These are phyloP conservation scores for Fraxinus ornus DNA, from an alignment of 305 asterid species.

Conservation along the genomic window DNA sequence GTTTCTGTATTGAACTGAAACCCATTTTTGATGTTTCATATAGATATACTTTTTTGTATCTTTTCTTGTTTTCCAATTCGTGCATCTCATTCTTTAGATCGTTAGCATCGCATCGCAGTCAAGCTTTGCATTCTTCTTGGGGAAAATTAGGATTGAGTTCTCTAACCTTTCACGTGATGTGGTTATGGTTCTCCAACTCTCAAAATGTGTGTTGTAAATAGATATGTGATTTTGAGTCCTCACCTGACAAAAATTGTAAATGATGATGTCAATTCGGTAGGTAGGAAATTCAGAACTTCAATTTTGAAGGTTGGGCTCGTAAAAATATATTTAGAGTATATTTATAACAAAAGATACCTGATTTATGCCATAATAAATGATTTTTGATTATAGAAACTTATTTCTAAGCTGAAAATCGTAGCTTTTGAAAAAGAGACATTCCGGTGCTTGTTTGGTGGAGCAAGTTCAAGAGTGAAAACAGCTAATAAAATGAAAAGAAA, in stretches of 20 bases:
- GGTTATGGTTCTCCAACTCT: not conserved
- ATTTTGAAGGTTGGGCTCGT: not conserved
- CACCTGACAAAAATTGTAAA: not conserved
- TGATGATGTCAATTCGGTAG: not conserved
- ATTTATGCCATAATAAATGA: not conserved
- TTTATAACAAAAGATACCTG: not conserved
- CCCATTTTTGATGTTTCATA: not conserved
- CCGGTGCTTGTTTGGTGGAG: not conserved
- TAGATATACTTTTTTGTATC: not conserved
- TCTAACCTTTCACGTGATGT: not conserved
- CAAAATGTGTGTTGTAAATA: not conserved
- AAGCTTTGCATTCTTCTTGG: not conserved
- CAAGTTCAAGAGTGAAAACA: not conserved
- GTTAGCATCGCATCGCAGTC: not conserved
- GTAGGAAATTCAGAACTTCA: not conserved
- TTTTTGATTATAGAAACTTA: not conserved
- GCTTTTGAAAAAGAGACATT: not conserved
- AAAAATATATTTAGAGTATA: not conserved
- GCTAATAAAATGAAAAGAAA: not conserved
- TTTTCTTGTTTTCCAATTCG: not conserved
- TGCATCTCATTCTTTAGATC: not conserved
- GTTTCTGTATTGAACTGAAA: not conserved
- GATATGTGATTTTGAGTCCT: not conserved
- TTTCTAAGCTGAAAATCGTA: not conserved
- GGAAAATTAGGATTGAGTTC: not conserved